Percentiles rank a stretch among this genome's conserved stretches.
Evolutionary conservation across 106 monocot genomes (phyloP).

Genomic region (Acorus calamus): DNA sequence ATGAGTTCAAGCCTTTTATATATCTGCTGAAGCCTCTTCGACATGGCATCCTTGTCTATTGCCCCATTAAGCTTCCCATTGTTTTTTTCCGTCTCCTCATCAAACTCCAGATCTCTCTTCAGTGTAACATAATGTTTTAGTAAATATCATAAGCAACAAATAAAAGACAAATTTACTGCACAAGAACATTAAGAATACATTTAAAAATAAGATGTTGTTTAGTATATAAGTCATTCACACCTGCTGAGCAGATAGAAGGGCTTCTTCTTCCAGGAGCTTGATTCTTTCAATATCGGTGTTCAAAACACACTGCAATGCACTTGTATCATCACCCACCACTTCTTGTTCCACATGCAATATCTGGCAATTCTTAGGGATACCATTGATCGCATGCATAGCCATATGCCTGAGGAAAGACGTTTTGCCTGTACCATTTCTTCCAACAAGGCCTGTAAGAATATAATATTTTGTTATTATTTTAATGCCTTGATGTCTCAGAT

Average conservation of each 20-base stretch:
- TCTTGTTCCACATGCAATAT: conserved; percentile 99
- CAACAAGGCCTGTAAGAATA: conserved; percentile 76
- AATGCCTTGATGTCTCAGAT: too few relatives aligned
- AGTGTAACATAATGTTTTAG: not conserved
- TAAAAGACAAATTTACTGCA: not conserved
- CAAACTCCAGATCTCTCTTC: conserved; percentile 88
- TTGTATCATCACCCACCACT: conserved; percentile 86
- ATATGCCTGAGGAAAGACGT: conserved; percentile 97
- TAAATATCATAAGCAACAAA: not conserved
- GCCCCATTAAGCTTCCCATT: conserved; percentile 24
- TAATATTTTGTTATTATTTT: too few relatives aligned
- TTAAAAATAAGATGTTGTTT: conserved; percentile 3
- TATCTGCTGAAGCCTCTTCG: conserved; percentile 60
- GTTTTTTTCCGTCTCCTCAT: conserved; percentile 37
- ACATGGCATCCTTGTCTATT: conserved; percentile 59
- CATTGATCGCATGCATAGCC: conserved; percentile 99
- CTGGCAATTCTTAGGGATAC: conserved; percentile 93
- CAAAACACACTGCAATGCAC: conserved; percentile 90
- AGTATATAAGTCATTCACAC: conserved; percentile 13
- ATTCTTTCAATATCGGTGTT: conserved; percentile 80
- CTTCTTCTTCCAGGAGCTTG: conserved; percentile 80
- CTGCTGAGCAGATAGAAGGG: conserved; percentile 63
- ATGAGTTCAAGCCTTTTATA: conserved; percentile 94
- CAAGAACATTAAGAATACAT: not conserved
- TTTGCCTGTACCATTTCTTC: conserved; percentile 98